phyloP scores from a whole-genome alignment of 2,329 filamentous ascomycete genomes.

The Pleoardoris graminearum region DNA sequence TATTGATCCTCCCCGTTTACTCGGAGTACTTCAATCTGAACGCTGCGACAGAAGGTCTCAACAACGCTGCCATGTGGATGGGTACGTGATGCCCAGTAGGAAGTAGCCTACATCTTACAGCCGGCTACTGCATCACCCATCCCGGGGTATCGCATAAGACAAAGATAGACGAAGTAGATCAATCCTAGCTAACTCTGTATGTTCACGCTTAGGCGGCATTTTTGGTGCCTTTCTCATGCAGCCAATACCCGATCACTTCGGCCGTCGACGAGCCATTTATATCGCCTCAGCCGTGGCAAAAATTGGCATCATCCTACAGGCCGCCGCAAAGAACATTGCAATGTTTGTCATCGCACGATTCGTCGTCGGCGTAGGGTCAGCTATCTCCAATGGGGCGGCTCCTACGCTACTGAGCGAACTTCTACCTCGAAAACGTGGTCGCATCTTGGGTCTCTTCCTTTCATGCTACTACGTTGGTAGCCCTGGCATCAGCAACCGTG shows the following conservation, averaged over 20 bases:
- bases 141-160: too few species aligned
- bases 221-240: neutral
- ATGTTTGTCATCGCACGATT: conserved; percentile 31
- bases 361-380: conserved; percentile 53
- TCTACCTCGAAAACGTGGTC: conserved; percentile 57
- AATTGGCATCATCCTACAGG: conserved; percentile 4
- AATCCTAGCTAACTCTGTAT: too few species aligned
- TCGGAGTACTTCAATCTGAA: conserved; percentile 8
- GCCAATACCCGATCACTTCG: neutral
- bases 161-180: too few species aligned
- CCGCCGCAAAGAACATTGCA: conserved; percentile 9
- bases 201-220: too few species aligned
- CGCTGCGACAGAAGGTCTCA: conserved; percentile 6
- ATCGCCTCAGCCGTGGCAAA: neutral
- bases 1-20: conserved; percentile 6
- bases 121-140: too few species aligned
- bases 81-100: too few species aligned
- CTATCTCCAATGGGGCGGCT: conserved; percentile 50
- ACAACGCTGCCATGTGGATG: conserved; percentile 4
- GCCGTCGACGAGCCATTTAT: conserved; percentile 5
- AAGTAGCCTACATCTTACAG: too few species aligned
- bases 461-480: conserved; percentile 41
- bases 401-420: conserved; percentile 55
- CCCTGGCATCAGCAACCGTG: conserved; percentile 55
- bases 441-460: too few species aligned